These are phyloP conservation scores for Erysimum cheiranthoides DNA, from an alignment of 345 rosid genomes.

Conservation along the genomic window DNA sequence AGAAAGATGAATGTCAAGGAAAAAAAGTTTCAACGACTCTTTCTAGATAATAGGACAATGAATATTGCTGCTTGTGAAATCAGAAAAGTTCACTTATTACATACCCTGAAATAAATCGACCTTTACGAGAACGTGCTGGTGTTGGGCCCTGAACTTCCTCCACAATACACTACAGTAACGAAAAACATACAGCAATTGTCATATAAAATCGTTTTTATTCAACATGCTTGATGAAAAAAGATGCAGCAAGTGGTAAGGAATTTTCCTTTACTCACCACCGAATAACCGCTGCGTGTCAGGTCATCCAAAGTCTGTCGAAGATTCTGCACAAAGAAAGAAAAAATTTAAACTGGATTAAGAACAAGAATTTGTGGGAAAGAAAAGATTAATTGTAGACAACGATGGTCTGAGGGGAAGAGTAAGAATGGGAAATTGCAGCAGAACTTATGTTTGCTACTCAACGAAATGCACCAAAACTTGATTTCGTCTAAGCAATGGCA, in stretches of 20 bases:
- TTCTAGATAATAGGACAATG: not conserved
- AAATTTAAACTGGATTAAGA: not conserved
- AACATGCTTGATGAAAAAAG: not conserved
- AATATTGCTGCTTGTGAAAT: not conserved
- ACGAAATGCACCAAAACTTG: conserved; percentile 10
- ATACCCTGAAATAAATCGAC: conserved; percentile 96
- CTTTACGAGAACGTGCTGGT: conserved; percentile 93
- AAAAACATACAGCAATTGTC: not conserved
- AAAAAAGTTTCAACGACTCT: not conserved
- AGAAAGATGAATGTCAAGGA: conserved; percentile 33
- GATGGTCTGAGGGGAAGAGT: not conserved
- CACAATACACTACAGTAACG: conserved; percentile 79
- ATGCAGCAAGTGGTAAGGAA: not conserved
- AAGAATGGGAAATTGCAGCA: not conserved
- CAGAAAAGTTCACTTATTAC: not conserved
- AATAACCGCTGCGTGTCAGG: conserved; percentile 78
- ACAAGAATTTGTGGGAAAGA: not conserved
- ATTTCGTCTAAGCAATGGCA: not conserved
- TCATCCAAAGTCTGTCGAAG: conserved; percentile 99
- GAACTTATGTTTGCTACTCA: conserved; percentile 12
- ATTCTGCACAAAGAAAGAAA: conserved; percentile 64
- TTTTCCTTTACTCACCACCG: conserved; percentile 74
- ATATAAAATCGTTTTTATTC: not conserved
- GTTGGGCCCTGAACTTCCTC: conserved; percentile 98
- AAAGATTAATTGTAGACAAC: not conserved